Conservation (phyloP, 1,139 yeast genomes). For the Lodderomyces elongisporus region DNA sequence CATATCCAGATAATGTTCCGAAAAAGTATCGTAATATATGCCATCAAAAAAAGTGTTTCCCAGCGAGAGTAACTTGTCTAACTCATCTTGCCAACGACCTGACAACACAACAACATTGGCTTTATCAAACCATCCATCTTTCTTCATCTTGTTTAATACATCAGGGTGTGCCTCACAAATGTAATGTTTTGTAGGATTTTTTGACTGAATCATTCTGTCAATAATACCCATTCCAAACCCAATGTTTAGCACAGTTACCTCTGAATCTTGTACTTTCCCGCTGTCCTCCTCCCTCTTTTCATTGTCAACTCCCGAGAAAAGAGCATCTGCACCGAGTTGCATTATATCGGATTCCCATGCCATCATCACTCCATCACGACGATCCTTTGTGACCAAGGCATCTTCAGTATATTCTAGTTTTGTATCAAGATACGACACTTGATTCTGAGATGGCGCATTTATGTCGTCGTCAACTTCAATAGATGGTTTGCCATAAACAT, state of each 20-base stretch:
- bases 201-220: conserved; percentile 65
- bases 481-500: neutral
- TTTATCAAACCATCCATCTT: conserved; percentile 83
- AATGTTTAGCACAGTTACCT: conserved; percentile 63
- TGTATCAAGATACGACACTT: conserved; percentile 59
- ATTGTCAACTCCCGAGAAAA: conserved; percentile 43
- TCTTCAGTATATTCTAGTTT: conserved; percentile 66
- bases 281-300: conserved; percentile 18
- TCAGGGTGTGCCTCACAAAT: conserved; percentile 96
- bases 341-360: conserved; percentile 87
- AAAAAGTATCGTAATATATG: conserved; percentile 87
- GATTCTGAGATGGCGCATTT: conserved; percentile 67
- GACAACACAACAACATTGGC: conserved; percentile 67
- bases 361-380: conserved; percentile 96
- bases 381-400: conserved; percentile 65
- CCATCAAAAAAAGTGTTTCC: conserved; percentile 79
- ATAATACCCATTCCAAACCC: conserved; percentile 98
- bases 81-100: conserved; percentile 88
- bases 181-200: conserved; percentile 65
- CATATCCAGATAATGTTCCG: conserved; percentile 85
- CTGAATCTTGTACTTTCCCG: conserved; percentile 36
- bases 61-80: conserved; percentile 57
- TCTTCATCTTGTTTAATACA: conserved; percentile 60
- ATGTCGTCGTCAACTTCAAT: conserved; percentile 8
- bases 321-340: conserved; percentile 70